Evolutionary conservation across 2,329 filamentous ascomycete species (phyloP).

Genomic region (Chaetomiaceae sp.): DNA sequence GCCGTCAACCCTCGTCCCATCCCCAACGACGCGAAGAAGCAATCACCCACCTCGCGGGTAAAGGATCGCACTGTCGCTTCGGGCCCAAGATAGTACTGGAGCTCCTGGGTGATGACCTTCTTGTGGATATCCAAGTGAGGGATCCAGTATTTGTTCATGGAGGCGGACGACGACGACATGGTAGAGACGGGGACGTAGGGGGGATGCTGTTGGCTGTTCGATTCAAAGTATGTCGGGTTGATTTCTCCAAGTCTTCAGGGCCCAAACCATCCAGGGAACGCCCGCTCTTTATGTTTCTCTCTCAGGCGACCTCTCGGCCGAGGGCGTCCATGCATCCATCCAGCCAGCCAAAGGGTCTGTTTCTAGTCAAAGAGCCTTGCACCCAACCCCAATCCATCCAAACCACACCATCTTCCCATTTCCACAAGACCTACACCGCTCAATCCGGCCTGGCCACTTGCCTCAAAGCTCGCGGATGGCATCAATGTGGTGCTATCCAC

Average conservation of each 20-base stretch:
- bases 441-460: no score
- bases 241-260: background rate
- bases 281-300: conserved; percentile 19
- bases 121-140: conserved; percentile 56
- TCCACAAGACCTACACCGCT: no score
- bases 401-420: no score
- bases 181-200: conserved; percentile 14
- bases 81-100: conserved; percentile 55
- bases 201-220: no score
- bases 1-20: background rate
- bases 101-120: conserved; percentile 54
- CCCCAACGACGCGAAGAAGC: no score
- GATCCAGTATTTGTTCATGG: conserved; percentile 58
- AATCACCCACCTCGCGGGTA: conserved; percentile 47
- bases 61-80: conserved; percentile 54
- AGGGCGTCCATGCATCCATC: conserved; percentile 6
- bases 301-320: conserved; percentile 1
- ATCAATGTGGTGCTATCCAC: no score
- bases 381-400: conserved; percentile 3
- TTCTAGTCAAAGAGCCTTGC: conserved; percentile 14
- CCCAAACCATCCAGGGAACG: background rate
- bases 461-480: no score
- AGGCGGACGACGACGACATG: conserved; percentile 35
- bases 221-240: conserved; percentile 2
- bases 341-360: conserved; percentile 12